phyloP scores from a whole-genome alignment of 2,329 filamentous ascomycete genomes.

The Trichoderma gracile region DNA sequence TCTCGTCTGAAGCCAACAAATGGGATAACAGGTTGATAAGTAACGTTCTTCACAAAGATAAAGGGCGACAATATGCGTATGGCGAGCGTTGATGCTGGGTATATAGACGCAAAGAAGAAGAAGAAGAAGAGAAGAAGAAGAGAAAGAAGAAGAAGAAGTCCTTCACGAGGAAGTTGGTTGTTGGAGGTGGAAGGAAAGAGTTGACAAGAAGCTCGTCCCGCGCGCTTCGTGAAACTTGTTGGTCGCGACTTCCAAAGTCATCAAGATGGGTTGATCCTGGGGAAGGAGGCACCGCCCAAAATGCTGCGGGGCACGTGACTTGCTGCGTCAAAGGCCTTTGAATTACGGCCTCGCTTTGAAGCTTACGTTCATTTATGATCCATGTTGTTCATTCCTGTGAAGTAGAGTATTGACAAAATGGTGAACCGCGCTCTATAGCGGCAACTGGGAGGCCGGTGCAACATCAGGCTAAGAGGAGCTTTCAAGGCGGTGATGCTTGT shows the following conservation, averaged over 20 bases:
- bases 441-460: neutral
- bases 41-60: no score
- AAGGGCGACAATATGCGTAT: no score
- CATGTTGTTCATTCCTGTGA: neutral
- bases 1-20: no score
- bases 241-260: neutral
- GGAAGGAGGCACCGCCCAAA: neutral
- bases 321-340: neutral
- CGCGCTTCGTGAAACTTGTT: constrained; percentile 3
- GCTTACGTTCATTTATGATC: no score
- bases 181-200: neutral
- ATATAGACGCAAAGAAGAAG: no score
- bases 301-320: constrained; percentile 1
- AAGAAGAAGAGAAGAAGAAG: no score
- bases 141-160: no score
- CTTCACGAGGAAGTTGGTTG: neutral
- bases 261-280: neutral
- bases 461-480: neutral
- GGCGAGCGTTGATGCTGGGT: no score
- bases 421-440: neutral
- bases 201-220: neutral
- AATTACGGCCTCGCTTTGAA: neutral
- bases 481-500: neutral
- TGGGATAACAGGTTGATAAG: no score
- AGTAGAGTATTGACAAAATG: neutral